phyloP scores from a whole-genome alignment of 495 filamentous ascomycete genomes.

The Podospora anserina region DNA sequence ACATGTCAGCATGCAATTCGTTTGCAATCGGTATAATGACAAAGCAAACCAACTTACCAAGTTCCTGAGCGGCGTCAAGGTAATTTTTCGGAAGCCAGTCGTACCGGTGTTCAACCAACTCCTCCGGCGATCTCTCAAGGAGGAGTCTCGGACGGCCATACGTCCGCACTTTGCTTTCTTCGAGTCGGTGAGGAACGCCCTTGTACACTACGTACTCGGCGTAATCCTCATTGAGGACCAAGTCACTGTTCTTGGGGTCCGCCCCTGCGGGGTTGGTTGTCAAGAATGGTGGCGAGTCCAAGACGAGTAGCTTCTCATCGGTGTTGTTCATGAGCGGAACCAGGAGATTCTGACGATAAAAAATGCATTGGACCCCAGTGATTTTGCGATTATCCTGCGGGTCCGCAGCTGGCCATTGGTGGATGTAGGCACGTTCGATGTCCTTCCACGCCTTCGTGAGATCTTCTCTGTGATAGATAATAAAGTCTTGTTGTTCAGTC shows the following conservation, averaged over 20 bases:
- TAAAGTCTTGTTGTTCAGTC: conserved; percentile 23
- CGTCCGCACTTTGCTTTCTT: conserved; percentile 9
- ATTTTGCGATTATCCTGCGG: conserved; percentile 16
- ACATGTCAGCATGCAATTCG: background rate
- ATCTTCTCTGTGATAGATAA: conserved; percentile 38
- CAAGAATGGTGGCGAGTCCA: conserved; percentile 1
- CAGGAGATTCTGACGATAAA: conserved; percentile 38
- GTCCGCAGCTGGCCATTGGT: conserved; percentile 21
- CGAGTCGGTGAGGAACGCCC: background rate
- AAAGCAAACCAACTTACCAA: conserved; percentile 33
- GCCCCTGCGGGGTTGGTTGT: background rate
- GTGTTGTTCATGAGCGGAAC: conserved; percentile 19
- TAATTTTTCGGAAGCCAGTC: conserved; percentile 35
- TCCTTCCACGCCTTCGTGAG: conserved; percentile 33
- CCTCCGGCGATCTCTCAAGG: conserved; percentile 40
- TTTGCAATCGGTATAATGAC: background rate
- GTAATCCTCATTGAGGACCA: conserved; percentile 6
- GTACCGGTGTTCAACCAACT: conserved; percentile 33
- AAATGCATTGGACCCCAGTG: conserved; percentile 35
- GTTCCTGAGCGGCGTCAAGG: conserved; percentile 25
- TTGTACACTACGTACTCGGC: background rate
- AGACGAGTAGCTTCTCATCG: conserved; percentile 9
- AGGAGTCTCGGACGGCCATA: conserved; percentile 16
- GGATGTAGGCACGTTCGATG: conserved; percentile 28
- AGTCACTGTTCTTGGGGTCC: background rate